Evolutionary conservation across 352 stramenopile species (phyloP), one percentile per base, ranked within the genome.

Genomic region (Pythium scleroteichum): DNA sequence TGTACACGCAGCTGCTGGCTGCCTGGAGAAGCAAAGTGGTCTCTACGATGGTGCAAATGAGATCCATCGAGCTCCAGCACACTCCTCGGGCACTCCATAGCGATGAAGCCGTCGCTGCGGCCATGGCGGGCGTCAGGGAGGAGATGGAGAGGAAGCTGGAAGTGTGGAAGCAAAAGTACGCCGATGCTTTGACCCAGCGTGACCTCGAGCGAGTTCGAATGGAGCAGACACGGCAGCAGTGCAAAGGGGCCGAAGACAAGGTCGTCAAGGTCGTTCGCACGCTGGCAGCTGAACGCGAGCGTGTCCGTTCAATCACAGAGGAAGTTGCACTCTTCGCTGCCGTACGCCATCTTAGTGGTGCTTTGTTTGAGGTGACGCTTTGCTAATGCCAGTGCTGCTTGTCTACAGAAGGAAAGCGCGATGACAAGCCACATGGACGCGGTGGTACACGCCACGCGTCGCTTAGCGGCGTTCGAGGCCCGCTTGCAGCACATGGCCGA

Each of bases 1-100:
- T 78, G n/a, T 84, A 82, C 32, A 64, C 62, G 6, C 47, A 68
- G 19, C 39, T 85, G 14, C 49, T 87, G 20, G 52, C 65, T 3
- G 59, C 71, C 14, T 92, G 82, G 82, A 71, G 82, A n/a, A 55
- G 73, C 44, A 89, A 88, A 57, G 78, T 75, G 4, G 69, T 89
- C 2, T 44, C 75, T 2, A 53, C 90, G 1, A 76, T 90, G 69
- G 80, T 92, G 10, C 78, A 85, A 35, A 51, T 76, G 7, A 72
- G 79, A 58, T 69, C 62, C 14, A 58, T 53, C 17, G 69, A 89
- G 35, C 59, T 90, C 17, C 46, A 47, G 52, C 22, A 7, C 14
- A 19, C 29, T 4, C 23, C 41, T 17, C 29, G 19, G 1, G 41
- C 23, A 4, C 0, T 2, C 1, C 12, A 35, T 35, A 35, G 0